Evolutionary conservation across 1,284 basidiomycete species (phyloP), one percentile per base, ranked within the genome.

Genomic region (Cystobasidium pallidum): DNA sequence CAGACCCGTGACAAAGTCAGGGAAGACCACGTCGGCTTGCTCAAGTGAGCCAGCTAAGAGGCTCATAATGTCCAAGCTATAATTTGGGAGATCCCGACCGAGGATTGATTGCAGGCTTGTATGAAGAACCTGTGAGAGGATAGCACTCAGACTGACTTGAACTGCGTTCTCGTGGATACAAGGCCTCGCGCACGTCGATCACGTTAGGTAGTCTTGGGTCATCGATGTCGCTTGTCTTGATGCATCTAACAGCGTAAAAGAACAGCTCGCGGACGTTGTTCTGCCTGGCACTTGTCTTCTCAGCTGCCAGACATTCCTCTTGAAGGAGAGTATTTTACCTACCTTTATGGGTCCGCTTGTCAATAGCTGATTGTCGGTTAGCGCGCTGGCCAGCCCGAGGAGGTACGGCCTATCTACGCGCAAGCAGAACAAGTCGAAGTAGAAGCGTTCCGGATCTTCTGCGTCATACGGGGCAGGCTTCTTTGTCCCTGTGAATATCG

Each of bases 21-120:
- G 73, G 58, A 79, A 77, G 17, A 78, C 74, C 11, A 68, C 28
- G 39, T 79, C 77, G 30, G 70, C 73, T 19, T 75, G 65, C 4
- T 77, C 77, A 2, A 78, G 43, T 4, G 75, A 75, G 3, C 78
- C 78, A 8, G 75, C 77, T n/a, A 78, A 72, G 8, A 79, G 45
- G n/a, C 45, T 73, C 63, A 77, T 73, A 21, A 77, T 45, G 32
- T 78, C 75, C 34, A 66, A 63, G 34, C 65, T 73, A 45, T 75
- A 74, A 52, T 80, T 76, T 39, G 73, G 59, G 32, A 73, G 77
- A 3, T 32, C 24, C 4, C 75, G 66, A 2, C 32, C 19, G 7
- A 77, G 72, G 10, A 77, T 19, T 36, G 75, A 61, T 8, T 63
- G 66, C 13, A 76, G 51, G 39, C 76, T 65, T 1, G 72, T 72